Evolutionary conservation across 768 basidiomycete genomes (phyloP), one percentile per base, ranked within the genome.

Genomic region (Cyclocybe cylindracea): DNA sequence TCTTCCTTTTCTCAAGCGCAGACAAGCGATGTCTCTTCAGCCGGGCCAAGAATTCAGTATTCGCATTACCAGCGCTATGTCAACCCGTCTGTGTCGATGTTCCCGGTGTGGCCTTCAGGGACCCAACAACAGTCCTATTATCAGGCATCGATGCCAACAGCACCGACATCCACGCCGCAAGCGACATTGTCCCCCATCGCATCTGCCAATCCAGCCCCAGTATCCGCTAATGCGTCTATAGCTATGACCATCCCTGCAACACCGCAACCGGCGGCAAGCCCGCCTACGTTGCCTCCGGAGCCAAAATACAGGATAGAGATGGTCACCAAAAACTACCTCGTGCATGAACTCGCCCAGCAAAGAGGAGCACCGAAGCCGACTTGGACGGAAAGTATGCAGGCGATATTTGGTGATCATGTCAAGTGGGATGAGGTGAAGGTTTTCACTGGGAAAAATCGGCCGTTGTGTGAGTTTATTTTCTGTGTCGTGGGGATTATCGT

Each of bases 321-420:
- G 8, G 77, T 84, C 1, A 68, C 79, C 5, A 87, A 82, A 61
- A 89, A 86, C 60, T 91, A 91, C 58, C 68, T 92, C 3, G 68
- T 91, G 2, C 86, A 91, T 60, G 87, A 89, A 57, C 56, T 76
- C 2, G 73, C 69, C 2, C 82, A 87, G 54, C 63, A 67, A 1
- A 69, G 76, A 18, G 72, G 71, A 4, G 66, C 69, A 1, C 66
- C 72, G 0, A 82, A 83, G 51, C 86, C 88, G 0, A 62, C 67
- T 0, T 88, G 89, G 87, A 74, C 70, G 42, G 82, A 87, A 31
- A 91, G 87, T 9, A 89, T 94, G 86, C 61, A 77, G 6, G 85
- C 91, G 1, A 77, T 96, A 73, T 92, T 98, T 59, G 94, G 95
- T 2, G 77, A 88, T 45, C 87, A 95, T 58, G 86, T 87, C 7